A percentile compares a stretch with the other conserved stretches of the same genome.
These are phyloP conservation scores for Amanita thiersii DNA, from an alignment of 768 basidiomycete species.

Conservation along the genomic window DNA sequence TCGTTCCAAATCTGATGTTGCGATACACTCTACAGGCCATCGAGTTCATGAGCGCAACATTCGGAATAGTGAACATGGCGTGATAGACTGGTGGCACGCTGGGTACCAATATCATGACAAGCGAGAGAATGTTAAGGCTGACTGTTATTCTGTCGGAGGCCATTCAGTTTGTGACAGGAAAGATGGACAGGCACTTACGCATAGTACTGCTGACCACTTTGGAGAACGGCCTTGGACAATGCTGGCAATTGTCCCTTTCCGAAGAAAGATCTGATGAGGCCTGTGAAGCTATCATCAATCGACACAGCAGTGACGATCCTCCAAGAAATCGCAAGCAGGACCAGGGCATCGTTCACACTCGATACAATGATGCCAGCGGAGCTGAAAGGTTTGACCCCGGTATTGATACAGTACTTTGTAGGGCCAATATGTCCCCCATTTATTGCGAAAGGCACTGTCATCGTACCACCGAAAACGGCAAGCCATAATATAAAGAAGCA, in stretches of 20 bases:
- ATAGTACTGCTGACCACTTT: slow-evolving; percentile 31
- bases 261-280: slow-evolving; percentile 14
- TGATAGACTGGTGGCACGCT: slow-evolving; percentile 16
- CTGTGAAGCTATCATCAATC: slow-evolving; percentile 7
- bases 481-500: slow-evolving; percentile 25
- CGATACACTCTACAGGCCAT: slow-evolving; percentile 19
- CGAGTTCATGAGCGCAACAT: slow-evolving; percentile 17
- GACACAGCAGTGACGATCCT: slow-evolving; percentile 16
- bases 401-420: slow-evolving; percentile 24
- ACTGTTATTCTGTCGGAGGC: slow-evolving; percentile 21
- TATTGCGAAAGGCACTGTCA: slow-evolving; percentile 18
- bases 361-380: slow-evolving; percentile 20
- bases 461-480: slow-evolving; percentile 16
- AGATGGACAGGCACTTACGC: slow-evolving; percentile 15
- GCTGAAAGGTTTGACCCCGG: slow-evolving; percentile 15
- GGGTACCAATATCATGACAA: slow-evolving; percentile 14
- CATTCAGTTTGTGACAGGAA: not conserved
- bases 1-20: slow-evolving; percentile 17
- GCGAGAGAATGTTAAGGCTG: slow-evolving; percentile 20
- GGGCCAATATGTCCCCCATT: slow-evolving; percentile 19
- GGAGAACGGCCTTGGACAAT: slow-evolving; percentile 23
- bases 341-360: slow-evolving; percentile 22
- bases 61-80: slow-evolving; percentile 17
- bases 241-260: slow-evolving; percentile 18
- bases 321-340: slow-evolving; percentile 25